Conservation (phyloP, 176 grass and related monocot species). For the Bolboschoenus planiculmis region DNA sequence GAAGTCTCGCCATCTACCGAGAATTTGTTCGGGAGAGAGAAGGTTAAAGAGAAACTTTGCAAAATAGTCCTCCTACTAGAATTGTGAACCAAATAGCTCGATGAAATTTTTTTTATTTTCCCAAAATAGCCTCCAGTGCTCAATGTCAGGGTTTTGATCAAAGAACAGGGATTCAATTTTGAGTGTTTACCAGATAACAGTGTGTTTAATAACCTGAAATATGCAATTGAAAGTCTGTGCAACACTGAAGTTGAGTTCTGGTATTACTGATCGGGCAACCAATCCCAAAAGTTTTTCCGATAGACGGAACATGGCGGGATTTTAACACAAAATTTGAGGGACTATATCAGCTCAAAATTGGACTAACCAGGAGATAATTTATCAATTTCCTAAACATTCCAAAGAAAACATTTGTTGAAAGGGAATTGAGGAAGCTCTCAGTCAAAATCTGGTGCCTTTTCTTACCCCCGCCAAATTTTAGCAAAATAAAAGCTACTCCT, state of each 20-base stretch:
- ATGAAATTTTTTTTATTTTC: too few relatives aligned
- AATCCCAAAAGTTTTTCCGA: neutral
- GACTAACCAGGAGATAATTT: too few relatives aligned
- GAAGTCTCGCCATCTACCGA: too few relatives aligned
- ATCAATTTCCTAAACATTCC: too few relatives aligned
- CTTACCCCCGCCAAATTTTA: too few relatives aligned
- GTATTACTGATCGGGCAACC: neutral
- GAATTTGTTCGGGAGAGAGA: neutral
- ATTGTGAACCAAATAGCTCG: neutral
- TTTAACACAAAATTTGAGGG: neutral
- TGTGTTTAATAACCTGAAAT: neutral
- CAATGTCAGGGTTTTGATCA: neutral
- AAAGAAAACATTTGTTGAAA: neutral
- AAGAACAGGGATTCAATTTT: neutral
- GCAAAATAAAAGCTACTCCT: too few relatives aligned
- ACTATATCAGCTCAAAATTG: neutral
- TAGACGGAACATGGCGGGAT: too few relatives aligned
- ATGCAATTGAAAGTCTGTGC: neutral
- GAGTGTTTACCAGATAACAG: neutral
- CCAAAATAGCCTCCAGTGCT: neutral
- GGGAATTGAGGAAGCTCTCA: neutral
- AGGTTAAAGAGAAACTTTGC: neutral
- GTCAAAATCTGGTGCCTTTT: neutral
- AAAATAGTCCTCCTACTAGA: neutral
- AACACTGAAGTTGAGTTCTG: neutral